Conservation (phyloP, 2,329 filamentous ascomycete species). For the Fonsecaea pedrosoi region DNA sequence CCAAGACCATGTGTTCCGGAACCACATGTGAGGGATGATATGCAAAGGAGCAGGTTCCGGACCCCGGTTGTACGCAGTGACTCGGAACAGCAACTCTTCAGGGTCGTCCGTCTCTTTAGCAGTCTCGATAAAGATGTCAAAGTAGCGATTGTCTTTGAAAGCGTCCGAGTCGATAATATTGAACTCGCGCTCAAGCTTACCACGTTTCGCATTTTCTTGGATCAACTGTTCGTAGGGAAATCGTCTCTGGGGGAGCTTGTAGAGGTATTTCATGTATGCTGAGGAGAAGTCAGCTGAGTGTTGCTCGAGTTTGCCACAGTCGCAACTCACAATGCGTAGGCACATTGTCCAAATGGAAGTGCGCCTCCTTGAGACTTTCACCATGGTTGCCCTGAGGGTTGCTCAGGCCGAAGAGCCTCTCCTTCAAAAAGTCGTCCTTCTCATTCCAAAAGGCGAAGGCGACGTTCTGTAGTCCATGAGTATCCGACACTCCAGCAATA, state of each 20-base stretch:
- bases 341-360: slow-evolving; percentile 96
- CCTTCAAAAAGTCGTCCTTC: slow-evolving; percentile 92
- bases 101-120: slow-evolving; percentile 92
- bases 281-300: slow-evolving; percentile 23
- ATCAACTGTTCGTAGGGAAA: slow-evolving; percentile 92
- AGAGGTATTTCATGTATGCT: slow-evolving; percentile 96
- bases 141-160: slow-evolving; percentile 90
- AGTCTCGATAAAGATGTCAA: slow-evolving; percentile 96
- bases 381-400: slow-evolving; percentile 98
- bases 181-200: slow-evolving; percentile 82
- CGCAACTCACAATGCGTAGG: slow-evolving; percentile 63
- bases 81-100: slow-evolving; percentile 89
- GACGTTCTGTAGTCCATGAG: slow-evolving; percentile 88
- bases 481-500: slow-evolving; percentile 93
- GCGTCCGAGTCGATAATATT: slow-evolving; percentile 87
- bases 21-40: slow-evolving; percentile 94
- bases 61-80: slow-evolving; percentile 95
- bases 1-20: slow-evolving; percentile 97
- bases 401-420: slow-evolving; percentile 90
- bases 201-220: slow-evolving; percentile 79
- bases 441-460: slow-evolving; percentile 98
- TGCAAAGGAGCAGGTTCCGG: slow-evolving; percentile 89
- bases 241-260: slow-evolving; percentile 91
- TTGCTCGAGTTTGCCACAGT: neutral
- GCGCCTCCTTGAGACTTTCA: slow-evolving; percentile 94